Evolutionary conservation across 2,329 filamentous ascomycete species (phyloP).

Genomic region (Nothophaeocryptopus gaeumannii): DNA sequence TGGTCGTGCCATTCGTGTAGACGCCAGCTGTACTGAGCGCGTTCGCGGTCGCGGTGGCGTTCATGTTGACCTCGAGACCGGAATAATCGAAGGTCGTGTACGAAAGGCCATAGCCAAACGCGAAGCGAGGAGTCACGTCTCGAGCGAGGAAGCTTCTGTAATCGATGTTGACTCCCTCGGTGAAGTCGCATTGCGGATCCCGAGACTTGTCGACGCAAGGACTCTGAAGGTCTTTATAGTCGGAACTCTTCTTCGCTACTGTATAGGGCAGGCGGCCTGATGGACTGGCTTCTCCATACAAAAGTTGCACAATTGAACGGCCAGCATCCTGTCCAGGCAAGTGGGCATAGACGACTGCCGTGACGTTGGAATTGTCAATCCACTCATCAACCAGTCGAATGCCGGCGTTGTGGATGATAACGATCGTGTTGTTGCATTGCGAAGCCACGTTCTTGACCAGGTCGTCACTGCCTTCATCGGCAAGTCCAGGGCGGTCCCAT

Average conservation of each 20-base stretch:
- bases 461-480: slow-evolving; percentile 49
- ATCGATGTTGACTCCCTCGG: slow-evolving; percentile 39
- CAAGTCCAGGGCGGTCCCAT: slow-evolving; percentile 37
- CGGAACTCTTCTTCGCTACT: slow-evolving; percentile 54
- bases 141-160: slow-evolving; percentile 36
- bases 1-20: slow-evolving; percentile 32
- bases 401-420: slow-evolving; percentile 64
- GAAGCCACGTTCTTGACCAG: slow-evolving; percentile 58
- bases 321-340: slow-evolving; percentile 64
- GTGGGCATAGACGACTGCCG: slow-evolving; percentile 62
- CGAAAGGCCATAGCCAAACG: slow-evolving; percentile 41
- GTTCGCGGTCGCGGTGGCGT: slow-evolving; percentile 28
- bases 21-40: slow-evolving; percentile 21
- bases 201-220: slow-evolving; percentile 26
- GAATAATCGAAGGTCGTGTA: slow-evolving; percentile 36
- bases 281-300: slow-evolving; percentile 57
- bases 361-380: slow-evolving; percentile 63
- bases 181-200: slow-evolving; percentile 34
- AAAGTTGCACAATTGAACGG: slow-evolving; percentile 52
- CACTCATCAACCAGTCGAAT: slow-evolving; percentile 60
- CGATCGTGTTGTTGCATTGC: slow-evolving; percentile 61
- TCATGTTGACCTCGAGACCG: slow-evolving; percentile 26
- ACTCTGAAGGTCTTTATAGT: slow-evolving; percentile 52
- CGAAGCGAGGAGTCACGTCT: slow-evolving; percentile 33
- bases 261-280: slow-evolving; percentile 63